A percentile compares a stretch with the other conserved stretches of the same genome.
phyloP scores from a whole-genome alignment of 495 filamentous ascomycete species.

The Paragyromitra xinjiangensis region DNA sequence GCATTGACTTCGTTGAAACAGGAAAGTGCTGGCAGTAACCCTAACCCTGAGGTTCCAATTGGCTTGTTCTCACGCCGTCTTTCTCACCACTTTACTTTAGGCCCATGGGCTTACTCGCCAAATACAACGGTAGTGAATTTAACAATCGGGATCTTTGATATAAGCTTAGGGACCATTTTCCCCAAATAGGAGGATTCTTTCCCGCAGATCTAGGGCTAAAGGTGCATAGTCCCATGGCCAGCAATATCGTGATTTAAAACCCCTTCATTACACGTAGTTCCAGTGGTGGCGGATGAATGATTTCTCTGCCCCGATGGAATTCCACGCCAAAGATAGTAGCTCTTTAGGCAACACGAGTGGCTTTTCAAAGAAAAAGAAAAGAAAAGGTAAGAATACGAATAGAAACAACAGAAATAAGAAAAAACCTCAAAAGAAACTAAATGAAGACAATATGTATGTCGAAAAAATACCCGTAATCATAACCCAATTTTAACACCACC shows the following conservation, averaged over 20 bases:
- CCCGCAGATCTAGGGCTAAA: neutral
- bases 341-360: neutral
- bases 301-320: neutral
- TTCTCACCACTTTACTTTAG: too few relatives aligned
- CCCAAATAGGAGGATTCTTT: neutral
- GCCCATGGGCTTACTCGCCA: too few relatives aligned
- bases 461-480: constrained; percentile 5
- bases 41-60: too few relatives aligned
- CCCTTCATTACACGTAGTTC: neutral
- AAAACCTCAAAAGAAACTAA: neutral
- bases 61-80: too few relatives aligned
- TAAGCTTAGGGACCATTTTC: neutral
- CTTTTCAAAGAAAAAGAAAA: neutral
- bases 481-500: constrained; percentile 5
- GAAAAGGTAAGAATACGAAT: neutral
- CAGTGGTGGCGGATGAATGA: neutral
- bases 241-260: neutral
- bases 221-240: neutral
- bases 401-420: neutral
- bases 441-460: neutral
- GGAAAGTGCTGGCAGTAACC: too few relatives aligned
- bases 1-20: too few relatives aligned
- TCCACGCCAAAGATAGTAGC: neutral
- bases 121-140: neutral
- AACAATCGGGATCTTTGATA: neutral